These are phyloP conservation scores for Solanum paucissectum DNA, from an alignment of 257 asterid genomes.

Conservation along the genomic window DNA sequence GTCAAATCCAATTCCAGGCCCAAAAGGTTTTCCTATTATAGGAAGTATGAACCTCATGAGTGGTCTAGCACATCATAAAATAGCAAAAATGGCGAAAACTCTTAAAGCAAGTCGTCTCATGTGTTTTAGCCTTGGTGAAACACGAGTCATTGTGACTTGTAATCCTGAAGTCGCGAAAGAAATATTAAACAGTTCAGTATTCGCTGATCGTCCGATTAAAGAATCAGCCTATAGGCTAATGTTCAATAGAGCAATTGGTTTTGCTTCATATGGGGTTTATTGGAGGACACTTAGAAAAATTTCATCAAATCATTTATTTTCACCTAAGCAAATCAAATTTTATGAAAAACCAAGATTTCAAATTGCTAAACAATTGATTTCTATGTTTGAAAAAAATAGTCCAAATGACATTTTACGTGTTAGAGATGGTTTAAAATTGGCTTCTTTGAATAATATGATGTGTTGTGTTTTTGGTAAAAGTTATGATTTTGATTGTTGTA, in stretches of 20 bases:
- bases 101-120: constrained; percentile 46
- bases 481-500: constrained; percentile 18
- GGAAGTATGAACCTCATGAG: constrained; percentile 76
- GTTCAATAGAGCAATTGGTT: constrained; percentile 78
- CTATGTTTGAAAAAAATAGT: background rate
- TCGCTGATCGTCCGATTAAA: constrained; percentile 62
- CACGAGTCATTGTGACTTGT: constrained; percentile 57
- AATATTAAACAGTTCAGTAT: constrained; percentile 40
- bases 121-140: constrained; percentile 70
- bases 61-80: constrained; percentile 67
- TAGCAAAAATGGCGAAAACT: constrained; percentile 44
- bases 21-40: constrained; percentile 49
- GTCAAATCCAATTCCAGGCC: constrained; percentile 54
- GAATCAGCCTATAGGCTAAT: constrained; percentile 66
- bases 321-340: constrained; percentile 43
- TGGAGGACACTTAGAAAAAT: constrained; percentile 63
- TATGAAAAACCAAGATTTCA: constrained; percentile 40
- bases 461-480: constrained; percentile 48
- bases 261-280: constrained; percentile 71
- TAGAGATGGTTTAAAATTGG: constrained; percentile 44
- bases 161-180: constrained; percentile 50
- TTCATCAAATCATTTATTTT: constrained; percentile 53
- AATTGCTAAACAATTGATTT: constrained; percentile 36
- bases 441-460: constrained; percentile 77
- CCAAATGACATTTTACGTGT: constrained; percentile 18